These are phyloP conservation scores for Suillus decipiens DNA, from an alignment of 768 basidiomycete species.

Conservation along the genomic window DNA sequence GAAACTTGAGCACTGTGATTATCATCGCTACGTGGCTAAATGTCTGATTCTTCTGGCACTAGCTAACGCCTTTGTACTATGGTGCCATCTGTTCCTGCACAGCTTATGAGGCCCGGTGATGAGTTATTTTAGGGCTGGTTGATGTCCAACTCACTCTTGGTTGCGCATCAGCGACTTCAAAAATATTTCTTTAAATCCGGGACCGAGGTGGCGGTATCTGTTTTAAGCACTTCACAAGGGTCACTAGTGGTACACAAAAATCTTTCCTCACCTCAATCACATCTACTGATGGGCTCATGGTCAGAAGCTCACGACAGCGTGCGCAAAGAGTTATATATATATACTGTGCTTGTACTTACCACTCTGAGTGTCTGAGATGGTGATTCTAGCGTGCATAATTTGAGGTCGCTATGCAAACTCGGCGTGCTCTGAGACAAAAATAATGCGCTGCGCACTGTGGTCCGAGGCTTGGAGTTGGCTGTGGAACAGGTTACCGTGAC, in stretches of 20 bases:
- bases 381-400: neutral
- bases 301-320: neutral
- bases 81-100: neutral
- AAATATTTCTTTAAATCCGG: neutral
- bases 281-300: neutral
- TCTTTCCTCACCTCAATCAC: neutral
- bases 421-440: neutral
- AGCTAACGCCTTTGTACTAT: neutral
- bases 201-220: neutral
- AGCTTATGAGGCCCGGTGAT: neutral
- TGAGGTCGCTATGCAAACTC: neutral
- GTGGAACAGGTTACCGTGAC: no score
- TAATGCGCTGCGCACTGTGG: neutral
- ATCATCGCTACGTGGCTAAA: neutral
- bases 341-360: no score
- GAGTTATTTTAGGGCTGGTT: neutral
- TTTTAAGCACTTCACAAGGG: neutral
- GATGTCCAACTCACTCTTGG: no score
- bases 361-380: neutral
- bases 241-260: neutral
- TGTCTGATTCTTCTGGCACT: no score
- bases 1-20: neutral
- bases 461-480: no score
- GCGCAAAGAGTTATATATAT: neutral
- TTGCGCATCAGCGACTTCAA: neutral